Evolutionary conservation across 306 rosid species (phyloP).

Genomic region (Cucurbita maxima): DNA sequence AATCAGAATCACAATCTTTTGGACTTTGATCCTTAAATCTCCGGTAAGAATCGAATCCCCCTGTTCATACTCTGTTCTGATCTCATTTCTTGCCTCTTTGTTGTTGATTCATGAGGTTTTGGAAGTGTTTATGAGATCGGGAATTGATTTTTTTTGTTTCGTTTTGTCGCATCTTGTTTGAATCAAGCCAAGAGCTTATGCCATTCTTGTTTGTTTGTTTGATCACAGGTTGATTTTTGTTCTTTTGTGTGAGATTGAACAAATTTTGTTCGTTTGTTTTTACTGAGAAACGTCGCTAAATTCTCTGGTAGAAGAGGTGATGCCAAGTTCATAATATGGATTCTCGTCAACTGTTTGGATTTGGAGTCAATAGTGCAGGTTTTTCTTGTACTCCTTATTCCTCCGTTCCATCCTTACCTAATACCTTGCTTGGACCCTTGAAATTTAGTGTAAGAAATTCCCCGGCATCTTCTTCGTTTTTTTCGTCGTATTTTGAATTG

Average conservation of each 20-base stretch:
- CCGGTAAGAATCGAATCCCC: background rate
- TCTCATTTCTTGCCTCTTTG: background rate
- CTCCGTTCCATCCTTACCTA: constrained; percentile 37
- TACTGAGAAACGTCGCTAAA: no score
- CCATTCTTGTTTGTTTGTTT: background rate
- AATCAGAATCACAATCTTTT: background rate
- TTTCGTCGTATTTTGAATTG: constrained; percentile 44
- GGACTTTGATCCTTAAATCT: background rate
- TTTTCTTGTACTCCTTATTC: constrained; percentile 40
- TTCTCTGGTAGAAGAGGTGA: constrained; percentile 12
- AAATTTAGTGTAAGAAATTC: constrained; percentile 50
- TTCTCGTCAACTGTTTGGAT: constrained; percentile 45
- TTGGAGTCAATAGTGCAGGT: constrained; percentile 35
- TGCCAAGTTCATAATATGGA: constrained; percentile 54
- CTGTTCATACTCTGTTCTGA: background rate
- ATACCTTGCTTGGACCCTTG: constrained; percentile 42
- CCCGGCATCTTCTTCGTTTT: constrained; percentile 48
- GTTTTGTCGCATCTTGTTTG: background rate
- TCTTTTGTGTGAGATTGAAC: background rate
- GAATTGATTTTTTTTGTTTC: background rate
- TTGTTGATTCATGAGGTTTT: background rate
- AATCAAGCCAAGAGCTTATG: background rate
- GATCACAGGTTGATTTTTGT: background rate
- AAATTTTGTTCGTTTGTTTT: background rate
- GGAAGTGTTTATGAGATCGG: background rate